Conservation (phyloP, 176 grass and related monocot species). For the Carex littledalei region DNA sequence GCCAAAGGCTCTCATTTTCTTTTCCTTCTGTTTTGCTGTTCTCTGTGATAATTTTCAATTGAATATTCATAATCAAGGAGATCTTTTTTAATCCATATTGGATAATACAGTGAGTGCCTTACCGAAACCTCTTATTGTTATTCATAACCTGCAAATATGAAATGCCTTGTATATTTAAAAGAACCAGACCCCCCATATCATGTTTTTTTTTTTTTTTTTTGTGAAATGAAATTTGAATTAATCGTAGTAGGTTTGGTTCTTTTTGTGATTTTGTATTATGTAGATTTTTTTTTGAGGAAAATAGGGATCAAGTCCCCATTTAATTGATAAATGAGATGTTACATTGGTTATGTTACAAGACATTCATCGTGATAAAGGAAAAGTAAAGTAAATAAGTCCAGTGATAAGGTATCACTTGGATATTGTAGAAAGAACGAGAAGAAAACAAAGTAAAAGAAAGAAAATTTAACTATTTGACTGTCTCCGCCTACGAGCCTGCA, state of each 20-base stretch:
- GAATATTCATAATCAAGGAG: neutral
- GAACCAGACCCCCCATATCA: neutral
- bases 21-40: neutral
- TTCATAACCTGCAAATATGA: neutral
- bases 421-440: no score
- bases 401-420: no score
- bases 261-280: neutral
- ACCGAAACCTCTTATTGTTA: neutral
- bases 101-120: neutral
- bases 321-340: no score
- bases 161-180: neutral
- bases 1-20: slow-evolving; percentile 10
- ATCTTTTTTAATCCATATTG: neutral
- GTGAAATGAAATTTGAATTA: neutral
- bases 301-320: no score
- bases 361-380: no score
- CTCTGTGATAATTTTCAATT: neutral
- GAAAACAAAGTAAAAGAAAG: no score
- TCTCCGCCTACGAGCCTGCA: no score
- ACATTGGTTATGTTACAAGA: no score
- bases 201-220: neutral
- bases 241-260: neutral
- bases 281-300: no score
- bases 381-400: no score
- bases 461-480: no score